A percentile compares a stretch with the other conserved stretches of the same genome.
These are phyloP conservation scores for Heliamphora exappendiculata DNA, from an alignment of 148 eudicot species.

Conservation along the genomic window DNA sequence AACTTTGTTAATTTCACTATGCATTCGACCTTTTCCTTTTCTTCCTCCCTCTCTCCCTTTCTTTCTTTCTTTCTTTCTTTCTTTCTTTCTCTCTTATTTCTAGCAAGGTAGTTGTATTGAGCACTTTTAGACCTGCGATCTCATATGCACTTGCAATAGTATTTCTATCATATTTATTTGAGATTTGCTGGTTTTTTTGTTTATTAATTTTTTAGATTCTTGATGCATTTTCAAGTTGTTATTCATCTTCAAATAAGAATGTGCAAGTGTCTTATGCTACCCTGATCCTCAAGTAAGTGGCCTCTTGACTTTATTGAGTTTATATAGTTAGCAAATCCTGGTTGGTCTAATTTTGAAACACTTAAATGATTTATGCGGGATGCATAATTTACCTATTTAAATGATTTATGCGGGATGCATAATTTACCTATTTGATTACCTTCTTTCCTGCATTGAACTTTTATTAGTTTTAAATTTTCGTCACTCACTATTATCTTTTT, in stretches of 20 bases:
- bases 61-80: background rate
- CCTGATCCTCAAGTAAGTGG: conserved; percentile 85
- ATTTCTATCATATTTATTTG: background rate
- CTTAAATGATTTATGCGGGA: background rate
- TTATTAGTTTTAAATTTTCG: background rate
- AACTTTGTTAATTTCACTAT: background rate
- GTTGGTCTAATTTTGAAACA: background rate
- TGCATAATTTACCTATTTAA: background rate
- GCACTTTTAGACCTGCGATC: background rate
- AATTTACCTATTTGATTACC: background rate
- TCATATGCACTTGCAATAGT: background rate
- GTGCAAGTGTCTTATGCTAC: conserved; percentile 85
- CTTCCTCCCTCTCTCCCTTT: background rate
- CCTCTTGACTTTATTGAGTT: too few species aligned
- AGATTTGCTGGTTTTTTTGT: background rate
- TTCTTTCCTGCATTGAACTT: background rate
- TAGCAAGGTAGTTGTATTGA: background rate
- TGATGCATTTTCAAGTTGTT: conserved; percentile 70
- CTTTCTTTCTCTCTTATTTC: background rate
- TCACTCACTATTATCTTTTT: background rate
- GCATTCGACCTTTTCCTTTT: background rate
- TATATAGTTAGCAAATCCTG: too few species aligned
- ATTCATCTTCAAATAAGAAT: conserved; percentile 69
- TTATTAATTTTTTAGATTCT: conserved; percentile 57
- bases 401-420: background rate